phyloP scores from a whole-genome alignment of 1,284 basidiomycete species.

The Rhizopogon parksii region DNA sequence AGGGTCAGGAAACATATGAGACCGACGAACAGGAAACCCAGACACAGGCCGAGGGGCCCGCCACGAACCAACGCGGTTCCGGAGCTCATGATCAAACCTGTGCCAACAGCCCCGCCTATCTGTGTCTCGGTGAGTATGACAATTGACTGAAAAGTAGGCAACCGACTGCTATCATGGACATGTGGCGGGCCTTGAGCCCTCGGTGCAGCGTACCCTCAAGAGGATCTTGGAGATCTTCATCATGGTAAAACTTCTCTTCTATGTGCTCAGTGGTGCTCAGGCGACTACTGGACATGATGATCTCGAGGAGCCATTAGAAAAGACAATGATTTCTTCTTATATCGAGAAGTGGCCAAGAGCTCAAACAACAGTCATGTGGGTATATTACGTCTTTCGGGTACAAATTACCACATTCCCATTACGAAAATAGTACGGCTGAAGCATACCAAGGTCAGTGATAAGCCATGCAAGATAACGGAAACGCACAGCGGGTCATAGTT shows the following conservation, averaged over 20 bases:
- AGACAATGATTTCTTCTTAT: too few species aligned
- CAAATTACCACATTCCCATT: neutral
- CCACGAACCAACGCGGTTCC: slow-evolving; percentile 49
- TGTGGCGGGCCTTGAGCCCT: slow-evolving; percentile 58
- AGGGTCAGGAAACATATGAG: slow-evolving; percentile 51
- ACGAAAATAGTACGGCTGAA: neutral
- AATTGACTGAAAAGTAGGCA: slow-evolving; percentile 12
- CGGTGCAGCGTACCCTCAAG: slow-evolving; percentile 22
- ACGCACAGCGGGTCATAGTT: slow-evolving; percentile 32
- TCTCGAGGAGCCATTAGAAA: too few species aligned
- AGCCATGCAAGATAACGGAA: neutral
- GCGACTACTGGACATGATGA: neutral
- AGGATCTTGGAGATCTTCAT: slow-evolving; percentile 1
- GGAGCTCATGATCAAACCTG: slow-evolving; percentile 69
- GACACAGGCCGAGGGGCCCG: slow-evolving; percentile 45
- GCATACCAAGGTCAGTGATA: neutral
- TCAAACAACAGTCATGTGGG: neutral
- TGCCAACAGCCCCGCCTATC: slow-evolving; percentile 59
- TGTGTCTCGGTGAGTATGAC: slow-evolving; percentile 15
- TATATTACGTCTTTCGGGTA: neutral
- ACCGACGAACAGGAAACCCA: slow-evolving; percentile 50
- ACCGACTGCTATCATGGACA: slow-evolving; percentile 62
- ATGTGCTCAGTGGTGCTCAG: neutral
- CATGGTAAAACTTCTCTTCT: slow-evolving; percentile 4
- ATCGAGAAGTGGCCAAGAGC: neutral